phyloP scores from a whole-genome alignment of 305 asterid genomes.

The Lippia alba region DNA sequence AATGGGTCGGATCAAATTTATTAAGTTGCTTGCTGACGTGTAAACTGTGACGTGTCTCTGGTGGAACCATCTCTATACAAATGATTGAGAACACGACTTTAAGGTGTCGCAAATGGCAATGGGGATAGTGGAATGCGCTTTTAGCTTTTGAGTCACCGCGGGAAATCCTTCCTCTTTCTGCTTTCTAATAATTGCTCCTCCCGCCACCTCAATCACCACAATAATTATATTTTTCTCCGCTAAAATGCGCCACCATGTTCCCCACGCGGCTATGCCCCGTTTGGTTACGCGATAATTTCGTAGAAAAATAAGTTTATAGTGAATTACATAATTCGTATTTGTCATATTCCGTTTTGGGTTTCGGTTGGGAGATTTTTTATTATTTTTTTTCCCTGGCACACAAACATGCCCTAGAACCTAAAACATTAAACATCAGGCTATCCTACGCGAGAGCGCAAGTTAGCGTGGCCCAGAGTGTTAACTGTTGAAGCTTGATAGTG shows the following conservation, averaged over 20 bases:
- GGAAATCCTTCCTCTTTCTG: slow-evolving; percentile 29
- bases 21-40: too few relatives aligned
- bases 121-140: slow-evolving; percentile 17
- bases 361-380: too few relatives aligned
- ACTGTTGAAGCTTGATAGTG: neutral
- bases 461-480: neutral
- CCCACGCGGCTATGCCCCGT: neutral
- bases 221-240: slow-evolving; percentile 12
- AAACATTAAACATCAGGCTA: slow-evolving; percentile 19
- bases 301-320: neutral
- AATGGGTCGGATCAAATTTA: too few relatives aligned
- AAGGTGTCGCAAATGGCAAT: slow-evolving; percentile 28
- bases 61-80: too few relatives aligned
- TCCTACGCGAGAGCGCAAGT: slow-evolving; percentile 27
- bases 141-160: slow-evolving; percentile 42
- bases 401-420: slow-evolving; percentile 20
- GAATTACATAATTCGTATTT: too few relatives aligned
- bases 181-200: slow-evolving; percentile 18
- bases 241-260: neutral
- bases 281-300: neutral
- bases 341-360: too few relatives aligned
- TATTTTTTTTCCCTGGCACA: neutral
- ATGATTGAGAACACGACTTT: neutral
- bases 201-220: slow-evolving; percentile 29
- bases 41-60: too few relatives aligned